phyloP scores from a whole-genome alignment of 371 early-diverging fungal genomes.

The Blyttiomyces sp. region DNA sequence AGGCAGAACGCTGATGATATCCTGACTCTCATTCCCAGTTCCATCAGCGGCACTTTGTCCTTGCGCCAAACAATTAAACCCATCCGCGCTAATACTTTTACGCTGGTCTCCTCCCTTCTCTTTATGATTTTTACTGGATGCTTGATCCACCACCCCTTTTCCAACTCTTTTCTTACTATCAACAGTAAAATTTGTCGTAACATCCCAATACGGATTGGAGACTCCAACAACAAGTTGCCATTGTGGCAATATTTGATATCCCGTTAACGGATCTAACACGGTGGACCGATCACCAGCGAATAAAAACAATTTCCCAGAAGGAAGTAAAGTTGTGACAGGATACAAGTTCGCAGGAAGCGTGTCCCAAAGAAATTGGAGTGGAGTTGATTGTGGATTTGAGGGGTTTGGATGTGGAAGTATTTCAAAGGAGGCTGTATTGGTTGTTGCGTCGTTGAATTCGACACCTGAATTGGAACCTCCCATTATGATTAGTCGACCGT shows the following conservation, averaged over 20 bases:
- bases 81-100: too few relatives aligned
- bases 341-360: conserved; percentile 63
- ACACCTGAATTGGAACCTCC: conserved; percentile 9
- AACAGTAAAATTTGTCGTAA: too few relatives aligned
- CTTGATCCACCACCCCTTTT: too few relatives aligned
- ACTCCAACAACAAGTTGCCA: background rate
- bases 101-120: too few relatives aligned
- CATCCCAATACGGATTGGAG: too few relatives aligned
- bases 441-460: conserved; percentile 4
- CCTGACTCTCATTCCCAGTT: too few relatives aligned
- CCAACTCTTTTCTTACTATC: too few relatives aligned
- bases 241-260: background rate
- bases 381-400: background rate
- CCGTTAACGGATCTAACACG: conserved; percentile 1
- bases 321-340: conserved; percentile 20
- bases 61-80: too few relatives aligned
- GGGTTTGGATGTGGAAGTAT: background rate
- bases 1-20: too few relatives aligned
- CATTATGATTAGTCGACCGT: conserved; percentile 4
- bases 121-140: too few relatives aligned
- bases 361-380: conserved; percentile 48
- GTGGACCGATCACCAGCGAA: conserved; percentile 2
- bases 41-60: too few relatives aligned
- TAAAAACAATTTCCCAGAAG: conserved; percentile 9
- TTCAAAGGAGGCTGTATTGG: conserved; percentile 10